Base-by-base conservation (phyloP, 2,329 filamentous ascomycete genomes). In the Cryphonectria nitschkei region DNA sequence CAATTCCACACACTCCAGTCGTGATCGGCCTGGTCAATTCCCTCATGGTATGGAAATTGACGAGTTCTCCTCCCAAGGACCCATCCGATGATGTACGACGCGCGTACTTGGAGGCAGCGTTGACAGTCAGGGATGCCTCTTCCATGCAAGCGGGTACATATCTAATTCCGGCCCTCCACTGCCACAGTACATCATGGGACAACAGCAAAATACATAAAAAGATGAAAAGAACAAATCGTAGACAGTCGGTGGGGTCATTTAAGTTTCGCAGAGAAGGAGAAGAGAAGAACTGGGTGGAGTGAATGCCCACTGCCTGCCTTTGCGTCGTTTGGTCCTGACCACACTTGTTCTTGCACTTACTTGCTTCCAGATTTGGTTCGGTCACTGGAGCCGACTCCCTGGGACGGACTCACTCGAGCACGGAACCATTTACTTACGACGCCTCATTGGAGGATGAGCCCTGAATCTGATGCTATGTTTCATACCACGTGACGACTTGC, bases 11-110 rank as follows among this genome's bases (percentile, higher is more conserved):
- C 34, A 34, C 58, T 26, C n/a, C 58, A 39, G 26, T 61, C 58
- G 32, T 61, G 58, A 61, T 32, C 29, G 3, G 29, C 54, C 54
- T 19, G 26, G 54, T 39, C 58, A 61, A 39, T 37, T n/a, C 19
- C 58, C 58, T 61, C 58, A 61, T 61, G 58, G 34, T 4, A 34
- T 34, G 34, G 32, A 61, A 39, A 61, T 61, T 61, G 32, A 26
- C 32, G 9, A n/a, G 5, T 39, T 61, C 58, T 61, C 34, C 58
- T 8, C 32, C 9, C 19, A 14, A 14, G 32, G 58, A 61, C 58
- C 58, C 32, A 39, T 37, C 29, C 6, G 19, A 37, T 39, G 58
- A 26, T 61, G 58, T 39, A 61, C 32, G 58, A 61, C 58, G 34
- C 58, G 58, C 58, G 58, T 61, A 61, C 58, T 19, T 11, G 34